A percentile compares a stretch with the other conserved stretches of the same genome.
Evolutionary conservation across 768 basidiomycete species (phyloP).

Genomic region (Naematelia aurantialba): DNA sequence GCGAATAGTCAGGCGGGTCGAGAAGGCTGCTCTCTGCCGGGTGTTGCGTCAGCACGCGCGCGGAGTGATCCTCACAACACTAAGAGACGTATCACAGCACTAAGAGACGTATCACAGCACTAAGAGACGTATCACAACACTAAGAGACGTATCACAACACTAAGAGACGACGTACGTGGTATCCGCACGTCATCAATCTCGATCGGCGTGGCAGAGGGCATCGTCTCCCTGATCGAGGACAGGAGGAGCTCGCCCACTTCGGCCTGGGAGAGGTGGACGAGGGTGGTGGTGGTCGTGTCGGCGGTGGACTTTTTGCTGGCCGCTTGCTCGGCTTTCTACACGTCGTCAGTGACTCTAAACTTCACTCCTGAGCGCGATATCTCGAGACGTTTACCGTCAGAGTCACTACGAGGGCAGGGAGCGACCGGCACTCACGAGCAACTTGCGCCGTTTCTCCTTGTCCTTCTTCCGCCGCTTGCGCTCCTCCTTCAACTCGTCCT

Average conservation of each 20-base stretch:
- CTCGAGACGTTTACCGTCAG: background rate
- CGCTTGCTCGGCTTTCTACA: background rate
- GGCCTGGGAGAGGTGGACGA: constrained; percentile 20
- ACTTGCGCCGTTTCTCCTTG: constrained; percentile 45
- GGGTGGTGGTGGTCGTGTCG: background rate
- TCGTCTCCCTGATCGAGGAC: constrained; percentile 55
- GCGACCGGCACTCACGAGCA: constrained; percentile 31
- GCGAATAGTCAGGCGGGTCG: background rate
- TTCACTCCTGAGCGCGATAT: background rate
- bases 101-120: constrained; percentile 4
- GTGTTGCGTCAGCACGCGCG: background rate
- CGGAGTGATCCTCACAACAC: background rate
- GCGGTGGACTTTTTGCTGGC: too few relatives aligned
- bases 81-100: background rate
- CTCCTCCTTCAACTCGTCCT: constrained; percentile 25
- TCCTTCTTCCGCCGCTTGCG: constrained; percentile 46
- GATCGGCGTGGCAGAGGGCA: constrained; percentile 65
- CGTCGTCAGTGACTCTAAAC: background rate
- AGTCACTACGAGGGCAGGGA: background rate
- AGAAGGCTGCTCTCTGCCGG: background rate
- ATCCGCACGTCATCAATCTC: constrained; percentile 77
- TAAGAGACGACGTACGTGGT: constrained; percentile 59
- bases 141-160: background rate
- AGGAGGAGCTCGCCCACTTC: constrained; percentile 26
- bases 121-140: background rate